phyloP scores from a whole-genome alignment of 139 green algal genomes.

The Chlamydomonas sp. region DNA sequence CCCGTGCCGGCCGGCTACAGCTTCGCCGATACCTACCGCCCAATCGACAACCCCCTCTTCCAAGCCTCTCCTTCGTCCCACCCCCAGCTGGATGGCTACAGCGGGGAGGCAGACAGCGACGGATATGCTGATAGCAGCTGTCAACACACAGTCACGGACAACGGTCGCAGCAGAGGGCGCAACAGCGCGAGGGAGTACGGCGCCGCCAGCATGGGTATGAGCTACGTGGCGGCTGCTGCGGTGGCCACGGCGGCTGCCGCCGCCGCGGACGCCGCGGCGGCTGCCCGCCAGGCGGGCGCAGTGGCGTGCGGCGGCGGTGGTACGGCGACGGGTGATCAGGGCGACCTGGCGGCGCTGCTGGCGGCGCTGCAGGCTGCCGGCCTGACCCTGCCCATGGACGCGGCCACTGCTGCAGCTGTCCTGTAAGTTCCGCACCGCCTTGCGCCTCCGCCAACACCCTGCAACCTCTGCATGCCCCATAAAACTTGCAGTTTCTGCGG shows the following conservation, averaged over 20 bases:
- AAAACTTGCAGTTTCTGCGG: background rate
- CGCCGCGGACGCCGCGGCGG: too few species aligned
- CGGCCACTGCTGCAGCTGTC: background rate
- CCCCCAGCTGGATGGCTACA: too few species aligned
- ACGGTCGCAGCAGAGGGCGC: background rate
- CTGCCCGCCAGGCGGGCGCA: background rate
- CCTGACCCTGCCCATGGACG: background rate
- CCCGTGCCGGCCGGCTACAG: background rate
- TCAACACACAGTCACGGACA: too few species aligned
- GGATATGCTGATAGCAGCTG: too few species aligned
- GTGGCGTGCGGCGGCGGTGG: background rate
- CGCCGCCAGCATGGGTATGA: background rate
- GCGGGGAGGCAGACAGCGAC: too few species aligned
- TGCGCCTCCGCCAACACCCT: background rate
- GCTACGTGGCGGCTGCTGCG: background rate
- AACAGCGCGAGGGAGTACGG: background rate
- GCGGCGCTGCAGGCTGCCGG: slow-evolving; percentile 14
- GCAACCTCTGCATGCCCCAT: background rate
- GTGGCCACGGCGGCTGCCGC: background rate
- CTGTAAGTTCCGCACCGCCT: background rate
- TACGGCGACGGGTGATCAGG: background rate
- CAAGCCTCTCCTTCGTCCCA: background rate
- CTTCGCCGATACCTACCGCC: slow-evolving; percentile 1
- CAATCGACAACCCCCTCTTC: slow-evolving; percentile 32
- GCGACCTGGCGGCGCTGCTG: background rate